Evolutionary conservation across 2,329 filamentous ascomycete species (phyloP).

Genomic region (Ascosphaera acerosa): DNA sequence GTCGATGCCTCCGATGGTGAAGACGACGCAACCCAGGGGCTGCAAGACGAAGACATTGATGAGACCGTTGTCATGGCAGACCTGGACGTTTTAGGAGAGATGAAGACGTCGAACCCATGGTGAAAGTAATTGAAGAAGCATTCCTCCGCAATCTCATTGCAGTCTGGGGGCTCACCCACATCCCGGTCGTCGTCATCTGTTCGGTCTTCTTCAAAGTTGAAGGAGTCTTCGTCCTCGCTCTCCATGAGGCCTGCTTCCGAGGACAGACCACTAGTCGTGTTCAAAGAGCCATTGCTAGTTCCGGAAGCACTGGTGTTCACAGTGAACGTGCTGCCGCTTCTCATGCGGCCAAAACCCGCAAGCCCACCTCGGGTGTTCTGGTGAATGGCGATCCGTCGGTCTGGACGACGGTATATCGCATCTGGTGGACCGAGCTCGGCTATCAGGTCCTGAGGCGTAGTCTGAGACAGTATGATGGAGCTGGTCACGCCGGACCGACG

Average conservation of each 20-base stretch:
- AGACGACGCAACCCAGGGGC: slow-evolving; percentile 10
- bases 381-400: slow-evolving; percentile 71
- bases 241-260: slow-evolving; percentile 43
- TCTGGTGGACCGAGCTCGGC: slow-evolving; percentile 81
- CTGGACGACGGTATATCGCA: slow-evolving; percentile 77
- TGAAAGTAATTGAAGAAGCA: slow-evolving; percentile 97
- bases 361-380: slow-evolving; percentile 7
- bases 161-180: background rate
- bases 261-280: slow-evolving; percentile 42
- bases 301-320: slow-evolving; percentile 6
- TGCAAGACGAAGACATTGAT: slow-evolving; percentile 7
- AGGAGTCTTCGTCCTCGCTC: slow-evolving; percentile 29
- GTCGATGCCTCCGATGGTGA: slow-evolving; percentile 3
- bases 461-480: slow-evolving; percentile 56
- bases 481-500: slow-evolving; percentile 42
- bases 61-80: slow-evolving; percentile 34
- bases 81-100: slow-evolving; percentile 50
- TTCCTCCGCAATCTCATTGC: slow-evolving; percentile 15
- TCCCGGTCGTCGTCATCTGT: slow-evolving; percentile 6
- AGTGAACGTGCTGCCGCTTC: slow-evolving; percentile 9
- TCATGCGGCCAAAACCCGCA: slow-evolving; percentile 17
- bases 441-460: slow-evolving; percentile 74
- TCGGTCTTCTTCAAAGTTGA: slow-evolving; percentile 35
- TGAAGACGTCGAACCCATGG: slow-evolving; percentile 74
- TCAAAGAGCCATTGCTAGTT: slow-evolving; percentile 9